Evolutionary conservation across 2,329 filamentous ascomycete genomes (phyloP), one percentile per base, ranked within the genome.

Genomic region (Passalora sequoiae): DNA sequence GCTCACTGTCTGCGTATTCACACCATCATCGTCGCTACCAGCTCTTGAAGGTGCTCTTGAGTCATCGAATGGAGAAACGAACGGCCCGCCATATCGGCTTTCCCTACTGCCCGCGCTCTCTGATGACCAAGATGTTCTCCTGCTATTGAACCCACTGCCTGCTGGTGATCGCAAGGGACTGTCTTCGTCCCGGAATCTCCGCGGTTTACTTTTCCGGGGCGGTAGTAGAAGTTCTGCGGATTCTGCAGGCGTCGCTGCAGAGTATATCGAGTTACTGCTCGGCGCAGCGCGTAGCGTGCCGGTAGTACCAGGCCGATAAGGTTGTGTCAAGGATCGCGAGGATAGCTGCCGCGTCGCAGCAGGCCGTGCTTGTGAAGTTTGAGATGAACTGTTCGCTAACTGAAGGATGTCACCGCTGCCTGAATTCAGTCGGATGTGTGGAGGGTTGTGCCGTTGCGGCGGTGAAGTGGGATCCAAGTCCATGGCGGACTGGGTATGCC

Each of bases 1-100:
- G 12, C 80, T 79, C 3, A 86, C 82, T 1, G 82, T 85, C 66
- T 86, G 81, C 0, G 81, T 86, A 57, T 84, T 86, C 40, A 84
- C 66, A 56, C 74, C 71, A 15, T 81, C 76, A 19, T 83, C 79
- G 33, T 84, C 78, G 56, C 78, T 83, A n/a, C 73, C 77, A 15
- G 75, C 70, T 48, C 76, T 67, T 38, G 79, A 83, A 2, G 75
- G 74, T 9, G 74, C 71, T 51, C 73, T 68, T 4, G 77, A 79
- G 49, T 83, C 78, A 46, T 77, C 75, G 52, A 80, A 82, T 0
- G 77, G 78, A 40, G 71, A 73, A 15, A 59, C 65, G 53, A 71
- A 79, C 49, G 64, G 73, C 2, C 59, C 59, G 39, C 56, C 69
- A 52, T 62, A 69, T 56, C 73, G 68, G 49, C 73, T 76, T 55